Percentiles rank a stretch among this genome's conserved stretches.
These are phyloP conservation scores for Suillus sp. DNA, from an alignment of 768 basidiomycete species.

Conservation along the genomic window DNA sequence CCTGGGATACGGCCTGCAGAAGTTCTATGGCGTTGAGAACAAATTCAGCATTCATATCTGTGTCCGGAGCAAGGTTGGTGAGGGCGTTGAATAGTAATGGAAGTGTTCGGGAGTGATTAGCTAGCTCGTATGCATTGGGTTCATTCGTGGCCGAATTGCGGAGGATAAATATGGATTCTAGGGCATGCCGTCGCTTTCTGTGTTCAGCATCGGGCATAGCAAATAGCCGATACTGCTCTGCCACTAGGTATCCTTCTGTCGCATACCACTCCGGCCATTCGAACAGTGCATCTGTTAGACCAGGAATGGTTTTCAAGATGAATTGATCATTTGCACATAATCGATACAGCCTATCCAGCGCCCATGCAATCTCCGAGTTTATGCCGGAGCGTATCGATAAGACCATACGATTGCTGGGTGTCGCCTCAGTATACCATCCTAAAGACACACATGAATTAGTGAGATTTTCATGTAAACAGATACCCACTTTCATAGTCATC, in stretches of 20 bases:
- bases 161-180: constrained; percentile 82
- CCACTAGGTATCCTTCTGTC: constrained; percentile 54
- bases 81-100: constrained; percentile 68
- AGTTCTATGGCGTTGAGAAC: constrained; percentile 72
- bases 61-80: constrained; percentile 55
- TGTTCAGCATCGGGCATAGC: constrained; percentile 52
- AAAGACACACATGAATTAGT: constrained; percentile 15
- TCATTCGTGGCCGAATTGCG: constrained; percentile 82
- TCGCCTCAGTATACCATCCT: constrained; percentile 88
- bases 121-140: constrained; percentile 63
- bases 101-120: constrained; percentile 59
- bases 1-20: constrained; percentile 59
- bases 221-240: constrained; percentile 52
- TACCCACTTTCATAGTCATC: constrained; percentile 79
- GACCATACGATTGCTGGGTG: constrained; percentile 85
- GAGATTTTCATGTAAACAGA: constrained; percentile 8
- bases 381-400: constrained; percentile 86
- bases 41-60: constrained; percentile 74
- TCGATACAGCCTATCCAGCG: constrained; percentile 82
- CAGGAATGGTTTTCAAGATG: constrained; percentile 68
- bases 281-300: constrained; percentile 80
- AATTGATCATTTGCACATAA: constrained; percentile 82
- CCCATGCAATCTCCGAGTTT: constrained; percentile 82
- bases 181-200: constrained; percentile 70
- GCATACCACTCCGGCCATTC: constrained; percentile 90